phyloP scores from a whole-genome alignment of 495 filamentous ascomycete genomes.

The Xylaria flabelliformis region DNA sequence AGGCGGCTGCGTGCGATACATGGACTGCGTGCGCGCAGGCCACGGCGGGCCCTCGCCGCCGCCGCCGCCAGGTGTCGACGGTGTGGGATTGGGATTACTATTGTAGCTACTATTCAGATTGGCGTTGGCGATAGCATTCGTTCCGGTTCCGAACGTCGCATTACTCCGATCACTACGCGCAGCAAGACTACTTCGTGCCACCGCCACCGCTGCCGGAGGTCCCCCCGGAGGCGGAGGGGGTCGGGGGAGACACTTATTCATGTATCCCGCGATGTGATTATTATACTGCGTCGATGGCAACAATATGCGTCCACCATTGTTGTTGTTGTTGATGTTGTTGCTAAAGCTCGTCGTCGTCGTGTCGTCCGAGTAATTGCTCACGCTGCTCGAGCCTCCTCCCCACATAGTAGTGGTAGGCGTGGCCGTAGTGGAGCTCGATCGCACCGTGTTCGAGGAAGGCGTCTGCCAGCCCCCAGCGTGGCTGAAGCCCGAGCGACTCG shows the following conservation, averaged over 20 bases:
- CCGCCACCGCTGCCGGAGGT: too few species aligned
- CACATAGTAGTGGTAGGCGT: constrained; percentile 40
- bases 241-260: constrained; percentile 16
- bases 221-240: background rate
- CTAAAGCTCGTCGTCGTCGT: constrained; percentile 29
- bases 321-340: too few species aligned
- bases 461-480: constrained; percentile 33
- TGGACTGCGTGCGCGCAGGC: constrained; percentile 28
- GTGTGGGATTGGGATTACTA: too few species aligned
- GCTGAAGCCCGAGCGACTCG: constrained; percentile 34
- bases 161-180: constrained; percentile 5
- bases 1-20: constrained; percentile 27
- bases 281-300: constrained; percentile 13
- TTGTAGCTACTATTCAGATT: background rate
- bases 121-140: background rate
- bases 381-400: constrained; percentile 39
- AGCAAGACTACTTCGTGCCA: too few species aligned
- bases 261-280: background rate
- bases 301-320: constrained; percentile 28
- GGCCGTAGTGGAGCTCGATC: constrained; percentile 34
- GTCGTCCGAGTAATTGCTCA: constrained; percentile 36
- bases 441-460: constrained; percentile 28
- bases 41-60: background rate
- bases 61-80: too few species aligned
- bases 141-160: background rate